These are phyloP conservation scores for Apiospora koreana DNA, from an alignment of 2,329 filamentous ascomycete genomes.

Conservation along the genomic window DNA sequence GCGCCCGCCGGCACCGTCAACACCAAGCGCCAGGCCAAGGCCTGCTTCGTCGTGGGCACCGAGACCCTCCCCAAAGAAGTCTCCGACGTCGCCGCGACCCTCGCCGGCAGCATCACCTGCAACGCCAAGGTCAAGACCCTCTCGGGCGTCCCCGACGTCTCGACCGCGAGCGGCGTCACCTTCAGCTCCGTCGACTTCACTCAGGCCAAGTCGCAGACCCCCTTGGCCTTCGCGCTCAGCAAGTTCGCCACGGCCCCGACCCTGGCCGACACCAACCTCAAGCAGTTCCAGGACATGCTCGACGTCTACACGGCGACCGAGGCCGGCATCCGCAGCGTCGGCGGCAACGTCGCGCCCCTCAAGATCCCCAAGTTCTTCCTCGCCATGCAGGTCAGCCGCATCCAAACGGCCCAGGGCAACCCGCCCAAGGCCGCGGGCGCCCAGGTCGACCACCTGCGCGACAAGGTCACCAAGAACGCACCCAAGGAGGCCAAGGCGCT, in stretches of 20 bases:
- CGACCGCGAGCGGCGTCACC: conserved; percentile 38
- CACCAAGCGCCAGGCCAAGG: conserved; percentile 16
- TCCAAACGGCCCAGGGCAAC: conserved; percentile 59
- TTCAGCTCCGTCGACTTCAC: conserved; percentile 60
- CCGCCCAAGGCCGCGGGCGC: conserved; percentile 48
- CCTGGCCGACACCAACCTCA: conserved; percentile 50
- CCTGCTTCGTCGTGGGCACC: conserved; percentile 58
- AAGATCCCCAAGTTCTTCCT: conserved; percentile 67
- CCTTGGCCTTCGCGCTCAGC: conserved; percentile 55
- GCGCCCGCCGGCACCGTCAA: neutral
- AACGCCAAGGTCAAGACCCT: conserved; percentile 47
- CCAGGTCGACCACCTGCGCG: conserved; percentile 57
- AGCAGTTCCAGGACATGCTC: conserved; percentile 52
- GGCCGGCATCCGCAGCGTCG: conserved; percentile 55
- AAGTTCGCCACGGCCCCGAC: conserved; percentile 50
- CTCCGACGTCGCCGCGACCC: conserved; percentile 39
- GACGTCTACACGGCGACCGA: conserved; percentile 61
- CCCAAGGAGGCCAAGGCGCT: conserved; percentile 48
- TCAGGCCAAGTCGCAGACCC: conserved; percentile 41
- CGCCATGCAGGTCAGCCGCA: conserved; percentile 58
- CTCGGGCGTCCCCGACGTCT: conserved; percentile 56
- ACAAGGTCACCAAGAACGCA: conserved; percentile 59
- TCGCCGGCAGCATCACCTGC: conserved; percentile 52
- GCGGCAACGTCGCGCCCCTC: conserved; percentile 51
- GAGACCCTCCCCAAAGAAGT: conserved; percentile 52